Evolutionary conservation across 2,329 filamentous ascomycete genomes (phyloP), one percentile per base, ranked within the genome.

Genomic region (Ustulina deusta): DNA sequence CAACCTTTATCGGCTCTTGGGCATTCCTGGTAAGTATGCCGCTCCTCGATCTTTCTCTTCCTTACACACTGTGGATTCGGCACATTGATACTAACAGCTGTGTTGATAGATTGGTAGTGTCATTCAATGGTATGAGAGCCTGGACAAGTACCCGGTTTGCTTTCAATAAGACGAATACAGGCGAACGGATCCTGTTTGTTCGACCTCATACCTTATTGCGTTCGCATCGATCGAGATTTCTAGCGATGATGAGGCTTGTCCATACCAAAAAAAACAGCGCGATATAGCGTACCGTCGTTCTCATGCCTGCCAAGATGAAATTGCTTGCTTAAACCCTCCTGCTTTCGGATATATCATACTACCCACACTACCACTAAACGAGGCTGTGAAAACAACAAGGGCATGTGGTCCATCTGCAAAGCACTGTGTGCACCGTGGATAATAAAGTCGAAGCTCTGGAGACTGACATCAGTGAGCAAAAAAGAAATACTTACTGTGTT

Each of bases 121-220:
- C 7, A 51, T 69, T 32, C 64, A 67, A 40, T 69, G 63, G 67
- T 69, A 60, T 38, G 67, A 69, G 32, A 69, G 67, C 44, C 38
- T 69, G 17, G 56, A 63, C 38, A 69, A 69, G 32, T 67, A 69
- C 42, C 64, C 64, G 17, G 49, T 60, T 32, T 17, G 17, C n/a
- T 55, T 59, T 57, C 51, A 27, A 22, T 66, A n/a, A 61, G 32
- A 36, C 42, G 17, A 13, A 46, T n/a, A 10, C n/a, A 11, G 46
- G 44, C 6, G 29, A 54, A 42, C 29, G 29, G 6, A 10, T 32
- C 20, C 42, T 40, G 22, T 27, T 29, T 36, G 20, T 11, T 55
- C 10, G 9, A 22, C 11, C 20, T 36, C 49, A n/a, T 46, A 13
- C 11, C 15, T 48, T 20, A 25, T 7, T 6, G 15, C 32, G 6